phyloP scores from a whole-genome alignment of 176 grass and related monocot species.

The Aegilops longissima region DNA sequence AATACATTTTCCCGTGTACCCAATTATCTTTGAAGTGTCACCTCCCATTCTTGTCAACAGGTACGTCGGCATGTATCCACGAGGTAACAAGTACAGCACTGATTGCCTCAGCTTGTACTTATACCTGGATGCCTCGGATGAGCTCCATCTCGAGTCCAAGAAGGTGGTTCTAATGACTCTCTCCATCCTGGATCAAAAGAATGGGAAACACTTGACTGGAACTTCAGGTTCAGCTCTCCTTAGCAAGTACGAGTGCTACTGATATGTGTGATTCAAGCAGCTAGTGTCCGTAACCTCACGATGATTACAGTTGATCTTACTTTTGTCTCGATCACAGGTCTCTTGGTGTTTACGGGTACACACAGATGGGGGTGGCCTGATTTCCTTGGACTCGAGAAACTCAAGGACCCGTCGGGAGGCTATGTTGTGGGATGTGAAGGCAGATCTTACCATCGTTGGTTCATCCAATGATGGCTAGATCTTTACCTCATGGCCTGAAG shows the following conservation, averaged over 20 bases:
- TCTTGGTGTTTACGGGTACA: background rate
- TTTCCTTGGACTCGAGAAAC: background rate
- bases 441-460: background rate
- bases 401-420: background rate
- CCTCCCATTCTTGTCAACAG: background rate
- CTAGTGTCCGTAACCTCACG: background rate
- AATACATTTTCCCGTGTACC: background rate
- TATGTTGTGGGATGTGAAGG: background rate
- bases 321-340: background rate
- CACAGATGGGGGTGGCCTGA: background rate
- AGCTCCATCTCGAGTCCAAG: background rate
- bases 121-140: background rate
- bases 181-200: background rate
- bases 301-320: background rate
- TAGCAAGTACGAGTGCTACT: background rate
- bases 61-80: background rate
- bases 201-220: background rate
- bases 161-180: too few species aligned
- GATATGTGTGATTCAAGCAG: background rate
- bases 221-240: background rate
- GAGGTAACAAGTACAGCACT: background rate
- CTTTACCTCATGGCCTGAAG: background rate
- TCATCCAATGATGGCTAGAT: background rate
- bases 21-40: background rate
- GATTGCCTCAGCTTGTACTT: background rate